phyloP scores from a whole-genome alignment of 331 rosid genomes.

The Quercus lobata region DNA sequence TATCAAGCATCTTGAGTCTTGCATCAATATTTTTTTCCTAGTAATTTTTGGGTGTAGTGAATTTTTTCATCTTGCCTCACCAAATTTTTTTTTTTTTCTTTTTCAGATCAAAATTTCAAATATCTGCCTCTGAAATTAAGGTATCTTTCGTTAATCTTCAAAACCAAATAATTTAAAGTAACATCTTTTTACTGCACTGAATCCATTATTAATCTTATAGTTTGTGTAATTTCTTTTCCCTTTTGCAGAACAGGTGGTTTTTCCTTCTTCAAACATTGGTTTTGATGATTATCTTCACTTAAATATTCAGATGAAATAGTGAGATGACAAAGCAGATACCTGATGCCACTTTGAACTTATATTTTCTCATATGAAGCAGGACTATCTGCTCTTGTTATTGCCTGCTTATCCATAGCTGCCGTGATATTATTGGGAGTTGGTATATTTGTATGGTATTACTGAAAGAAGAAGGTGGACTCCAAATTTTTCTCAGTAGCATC shows the following conservation, averaged over 20 bases:
- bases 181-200: neutral
- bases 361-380: constrained; percentile 49
- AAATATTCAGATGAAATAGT: constrained; percentile 2
- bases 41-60: too few species aligned
- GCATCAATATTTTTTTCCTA: too few species aligned
- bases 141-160: constrained; percentile 35
- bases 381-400: constrained; percentile 52
- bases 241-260: constrained; percentile 74
- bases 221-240: neutral
- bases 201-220: too few species aligned
- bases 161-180: neutral
- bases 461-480: constrained; percentile 38
- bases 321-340: constrained; percentile 1
- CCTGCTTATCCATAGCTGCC: constrained; percentile 50
- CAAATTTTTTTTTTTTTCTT: constrained; percentile 11
- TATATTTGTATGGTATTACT: constrained; percentile 37
- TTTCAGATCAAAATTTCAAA: constrained; percentile 61
- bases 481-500: constrained; percentile 26
- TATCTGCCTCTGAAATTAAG: constrained; percentile 41
- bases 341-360: constrained; percentile 26
- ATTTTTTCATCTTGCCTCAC: neutral
- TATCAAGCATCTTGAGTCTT: constrained; percentile 1
- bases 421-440: constrained; percentile 42
- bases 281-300: constrained; percentile 16
- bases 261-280: constrained; percentile 33